Evolutionary conservation across 768 basidiomycete genomes (phyloP).

Genomic region (Suillus tomentosus): DNA sequence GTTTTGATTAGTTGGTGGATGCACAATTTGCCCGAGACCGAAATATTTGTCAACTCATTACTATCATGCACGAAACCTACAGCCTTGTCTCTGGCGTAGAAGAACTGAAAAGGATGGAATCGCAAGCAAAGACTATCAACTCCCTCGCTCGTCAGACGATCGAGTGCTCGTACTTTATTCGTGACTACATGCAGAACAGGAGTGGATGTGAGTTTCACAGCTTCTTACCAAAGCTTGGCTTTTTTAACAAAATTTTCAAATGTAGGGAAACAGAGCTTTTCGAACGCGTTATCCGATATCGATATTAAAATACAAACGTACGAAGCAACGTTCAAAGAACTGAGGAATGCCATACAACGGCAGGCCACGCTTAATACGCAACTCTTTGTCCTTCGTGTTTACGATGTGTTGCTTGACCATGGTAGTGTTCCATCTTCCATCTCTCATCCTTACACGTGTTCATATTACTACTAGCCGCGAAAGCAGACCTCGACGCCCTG

Average conservation of each 20-base stretch:
- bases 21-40: constrained; percentile 9
- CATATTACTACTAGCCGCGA: constrained; percentile 5
- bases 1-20: constrained; percentile 5
- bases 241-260: not conserved
- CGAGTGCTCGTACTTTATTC: constrained; percentile 35
- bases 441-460: not conserved
- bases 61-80: constrained; percentile 14
- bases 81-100: constrained; percentile 13
- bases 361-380: constrained; percentile 5
- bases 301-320: constrained; percentile 8
- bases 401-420: constrained; percentile 6
- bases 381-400: not conserved
- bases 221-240: not conserved
- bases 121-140: constrained; percentile 13
- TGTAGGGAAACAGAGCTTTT: constrained; percentile 4
- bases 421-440: not conserved
- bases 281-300: constrained; percentile 1
- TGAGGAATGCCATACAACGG: constrained; percentile 6
- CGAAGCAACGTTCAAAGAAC: constrained; percentile 9
- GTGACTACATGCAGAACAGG: constrained; percentile 24
- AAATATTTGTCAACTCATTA: constrained; percentile 11
- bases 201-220: constrained; percentile 21
- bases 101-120: constrained; percentile 10
- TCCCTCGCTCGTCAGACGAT: constrained; percentile 25
- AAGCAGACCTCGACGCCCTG: constrained; percentile 22